A percentile compares a stretch with the other conserved stretches of the same genome.
phyloP scores from a whole-genome alignment of 2,329 filamentous ascomycete species.

The Hymenoscyphus albidus region DNA sequence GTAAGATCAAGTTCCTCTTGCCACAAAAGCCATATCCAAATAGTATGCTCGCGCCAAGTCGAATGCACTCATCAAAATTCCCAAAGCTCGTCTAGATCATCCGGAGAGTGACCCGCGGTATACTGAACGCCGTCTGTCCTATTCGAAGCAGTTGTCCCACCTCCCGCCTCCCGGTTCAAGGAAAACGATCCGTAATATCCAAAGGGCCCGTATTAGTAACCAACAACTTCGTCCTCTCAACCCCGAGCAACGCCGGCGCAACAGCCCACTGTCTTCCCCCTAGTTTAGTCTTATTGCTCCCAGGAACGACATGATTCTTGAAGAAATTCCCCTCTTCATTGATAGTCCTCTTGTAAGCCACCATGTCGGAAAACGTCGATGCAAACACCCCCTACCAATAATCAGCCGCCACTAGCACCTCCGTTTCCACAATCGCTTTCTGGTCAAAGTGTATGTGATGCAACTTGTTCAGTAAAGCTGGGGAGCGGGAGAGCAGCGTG shows the following conservation, averaged over 20 bases:
- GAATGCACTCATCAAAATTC: no score
- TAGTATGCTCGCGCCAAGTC: no score
- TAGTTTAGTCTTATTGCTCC: conserved; percentile 4
- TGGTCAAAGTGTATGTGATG: conserved; percentile 17
- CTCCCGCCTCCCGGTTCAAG: conserved; percentile 6
- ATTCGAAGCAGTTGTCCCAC: no score
- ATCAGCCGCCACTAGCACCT: conserved; percentile 15
- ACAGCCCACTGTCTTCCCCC: conserved; percentile 5
- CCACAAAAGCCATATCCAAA: no score
- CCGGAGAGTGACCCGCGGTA: no score
- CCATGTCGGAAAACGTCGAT: conserved; percentile 14
- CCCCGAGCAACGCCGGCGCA: conserved; percentile 11
- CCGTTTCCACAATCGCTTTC: conserved; percentile 19
- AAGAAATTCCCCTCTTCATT: conserved; percentile 15
- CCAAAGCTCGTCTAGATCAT: no score
- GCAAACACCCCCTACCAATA: conserved; percentile 16
- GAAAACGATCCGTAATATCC: conserved; percentile 22
- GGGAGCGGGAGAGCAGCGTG: conserved; percentile 10
- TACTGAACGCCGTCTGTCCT: no score
- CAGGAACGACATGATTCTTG: conserved; percentile 13
- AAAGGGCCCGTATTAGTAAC: conserved; percentile 13
- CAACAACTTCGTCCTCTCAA: conserved; percentile 16
- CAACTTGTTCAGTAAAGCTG: conserved; percentile 3
- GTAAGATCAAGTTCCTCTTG: no score
- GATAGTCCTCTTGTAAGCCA: conserved; percentile 18